These are phyloP conservation scores for Sphaceloma murrayae DNA, from an alignment of 2,329 filamentous ascomycete species.

Conservation along the genomic window DNA sequence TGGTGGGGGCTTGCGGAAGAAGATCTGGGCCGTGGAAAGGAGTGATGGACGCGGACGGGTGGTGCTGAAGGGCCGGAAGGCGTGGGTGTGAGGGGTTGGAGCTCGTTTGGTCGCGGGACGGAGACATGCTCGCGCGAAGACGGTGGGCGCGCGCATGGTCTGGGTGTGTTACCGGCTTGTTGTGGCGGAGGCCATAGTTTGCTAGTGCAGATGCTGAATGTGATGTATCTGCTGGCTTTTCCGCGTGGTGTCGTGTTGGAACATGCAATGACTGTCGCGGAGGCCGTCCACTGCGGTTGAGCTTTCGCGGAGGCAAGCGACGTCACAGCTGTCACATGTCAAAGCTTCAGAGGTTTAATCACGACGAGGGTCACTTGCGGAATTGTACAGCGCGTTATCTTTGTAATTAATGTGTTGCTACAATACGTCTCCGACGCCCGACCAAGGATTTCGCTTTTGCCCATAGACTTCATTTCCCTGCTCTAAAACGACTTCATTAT, in stretches of 20 bases:
- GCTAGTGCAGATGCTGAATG: too few relatives aligned
- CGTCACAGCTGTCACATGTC: too few relatives aligned
- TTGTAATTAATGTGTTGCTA: conserved; percentile 1
- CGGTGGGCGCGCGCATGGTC: conserved; percentile 42
- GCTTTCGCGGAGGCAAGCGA: too few relatives aligned
- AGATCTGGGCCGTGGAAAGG: conserved; percentile 1
- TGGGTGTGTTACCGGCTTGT: conserved; percentile 11
- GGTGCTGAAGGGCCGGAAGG: conserved; percentile 15
- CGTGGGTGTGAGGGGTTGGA: background rate
- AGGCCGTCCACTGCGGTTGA: too few relatives aligned
- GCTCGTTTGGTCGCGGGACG: conserved; percentile 31
- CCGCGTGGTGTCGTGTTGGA: too few relatives aligned
- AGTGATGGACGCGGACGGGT: background rate
- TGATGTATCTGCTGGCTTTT: too few relatives aligned
- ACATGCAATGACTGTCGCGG: too few relatives aligned
- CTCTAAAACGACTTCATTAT: background rate
- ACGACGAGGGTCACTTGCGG: background rate
- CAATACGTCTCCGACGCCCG: background rate
- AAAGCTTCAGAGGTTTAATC: too few relatives aligned
- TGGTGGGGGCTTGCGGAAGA: conserved; percentile 27
- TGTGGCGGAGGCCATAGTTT: conserved; percentile 3
- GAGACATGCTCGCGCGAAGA: conserved; percentile 42
- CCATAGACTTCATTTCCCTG: too few relatives aligned
- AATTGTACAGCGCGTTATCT: background rate
- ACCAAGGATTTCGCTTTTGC: conserved; percentile 6